These are phyloP conservation scores for Flaveria ramosissima DNA, from an alignment of 129 eudicot species.

Conservation along the genomic window DNA sequence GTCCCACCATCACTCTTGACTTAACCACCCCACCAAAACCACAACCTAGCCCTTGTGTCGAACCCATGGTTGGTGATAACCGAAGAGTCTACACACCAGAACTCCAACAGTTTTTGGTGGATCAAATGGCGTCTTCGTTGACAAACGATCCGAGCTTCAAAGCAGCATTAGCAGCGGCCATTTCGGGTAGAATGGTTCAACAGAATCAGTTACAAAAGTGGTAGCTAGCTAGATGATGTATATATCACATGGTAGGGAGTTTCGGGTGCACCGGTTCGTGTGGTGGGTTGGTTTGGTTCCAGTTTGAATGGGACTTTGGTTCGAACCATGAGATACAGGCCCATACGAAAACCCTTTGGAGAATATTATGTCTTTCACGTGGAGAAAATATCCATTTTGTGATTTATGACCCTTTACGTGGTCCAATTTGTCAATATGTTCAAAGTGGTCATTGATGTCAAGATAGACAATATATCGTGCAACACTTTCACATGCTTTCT, in stretches of 20 bases:
- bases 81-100: slow-evolving; percentile 51
- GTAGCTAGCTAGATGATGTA: slow-evolving; percentile 42
- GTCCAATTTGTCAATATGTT: slow-evolving; percentile 36
- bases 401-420: slow-evolving; percentile 18
- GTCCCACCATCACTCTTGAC: slow-evolving; percentile 61
- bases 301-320: slow-evolving; percentile 19
- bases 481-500: slow-evolving; percentile 31
- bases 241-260: slow-evolving; percentile 41
- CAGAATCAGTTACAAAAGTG: slow-evolving; percentile 55
- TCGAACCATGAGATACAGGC: not conserved
- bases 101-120: slow-evolving; percentile 73
- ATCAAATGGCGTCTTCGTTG: slow-evolving; percentile 87
- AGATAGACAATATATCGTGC: slow-evolving; percentile 25
- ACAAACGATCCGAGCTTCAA: slow-evolving; percentile 89
- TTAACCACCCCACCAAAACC: slow-evolving; percentile 56
- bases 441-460: slow-evolving; percentile 34
- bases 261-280: slow-evolving; percentile 20
- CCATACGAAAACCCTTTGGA: slow-evolving; percentile 4
- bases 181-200: slow-evolving; percentile 78
- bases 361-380: slow-evolving; percentile 18
- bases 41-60: slow-evolving; percentile 27
- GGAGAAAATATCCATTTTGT: slow-evolving; percentile 21
- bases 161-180: slow-evolving; percentile 91
- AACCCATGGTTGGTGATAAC: slow-evolving; percentile 5
- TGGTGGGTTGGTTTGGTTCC: slow-evolving; percentile 22